Conservation (phyloP, 257 asterid species). For the Fraxinus excelsior region DNA sequence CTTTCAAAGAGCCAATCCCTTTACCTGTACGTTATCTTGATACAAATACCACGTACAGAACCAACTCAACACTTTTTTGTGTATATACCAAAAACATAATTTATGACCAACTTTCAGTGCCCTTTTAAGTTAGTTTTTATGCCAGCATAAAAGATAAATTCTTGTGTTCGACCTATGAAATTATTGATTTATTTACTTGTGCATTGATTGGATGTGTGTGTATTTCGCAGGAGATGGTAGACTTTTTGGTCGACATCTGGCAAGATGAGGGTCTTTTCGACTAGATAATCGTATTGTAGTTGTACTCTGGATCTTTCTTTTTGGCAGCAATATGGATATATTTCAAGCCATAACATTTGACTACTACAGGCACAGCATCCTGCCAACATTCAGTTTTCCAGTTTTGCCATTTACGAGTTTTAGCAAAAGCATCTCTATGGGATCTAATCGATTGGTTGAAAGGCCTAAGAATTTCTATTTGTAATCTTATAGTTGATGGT, state of each 20-base stretch:
- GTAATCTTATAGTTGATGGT: constrained; percentile 18
- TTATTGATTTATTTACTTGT: neutral
- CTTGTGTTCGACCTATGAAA: neutral
- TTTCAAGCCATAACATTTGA: neutral
- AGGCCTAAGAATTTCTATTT: constrained; percentile 13
- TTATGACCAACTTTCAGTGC: neutral
- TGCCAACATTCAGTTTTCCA: neutral
- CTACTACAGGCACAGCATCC: neutral
- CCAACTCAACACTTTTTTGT: neutral
- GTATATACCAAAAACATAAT: neutral
- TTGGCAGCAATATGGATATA: constrained; percentile 15
- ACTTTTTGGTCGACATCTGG: constrained; percentile 91
- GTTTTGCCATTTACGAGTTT: neutral
- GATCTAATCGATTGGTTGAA: too few species aligned
- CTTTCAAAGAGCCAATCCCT: constrained; percentile 69
- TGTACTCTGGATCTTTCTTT: constrained; percentile 14
- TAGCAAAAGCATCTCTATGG: neutral
- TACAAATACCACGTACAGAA: neutral
- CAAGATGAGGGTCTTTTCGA: constrained; percentile 86
- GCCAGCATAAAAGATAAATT: neutral
- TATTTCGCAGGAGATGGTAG: constrained; percentile 84
- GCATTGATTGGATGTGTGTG: constrained; percentile 8
- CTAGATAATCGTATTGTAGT: constrained; percentile 31
- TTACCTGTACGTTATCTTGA: constrained; percentile 59
- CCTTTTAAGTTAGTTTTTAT: neutral